Conservation (phyloP, 495 filamentous ascomycete species). For the Aspergillus campestris region DNA sequence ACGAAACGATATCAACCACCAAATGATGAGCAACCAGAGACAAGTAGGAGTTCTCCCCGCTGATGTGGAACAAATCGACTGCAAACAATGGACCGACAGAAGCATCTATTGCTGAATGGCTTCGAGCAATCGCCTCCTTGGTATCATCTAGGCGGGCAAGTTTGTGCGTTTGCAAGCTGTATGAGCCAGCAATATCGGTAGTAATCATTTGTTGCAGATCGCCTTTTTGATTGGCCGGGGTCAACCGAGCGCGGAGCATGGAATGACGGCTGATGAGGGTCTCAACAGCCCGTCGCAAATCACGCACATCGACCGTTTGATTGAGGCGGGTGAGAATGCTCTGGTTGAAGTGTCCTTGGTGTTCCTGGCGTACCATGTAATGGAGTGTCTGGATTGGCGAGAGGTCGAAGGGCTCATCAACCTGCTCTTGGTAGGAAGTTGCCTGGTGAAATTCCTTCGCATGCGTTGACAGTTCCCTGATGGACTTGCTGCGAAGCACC, state of each 20-base stretch:
- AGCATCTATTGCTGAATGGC: conserved; percentile 36
- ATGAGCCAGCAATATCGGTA: conserved; percentile 28
- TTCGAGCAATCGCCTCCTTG: conserved; percentile 25
- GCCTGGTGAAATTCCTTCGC: conserved; percentile 22
- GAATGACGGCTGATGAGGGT: conserved; percentile 55
- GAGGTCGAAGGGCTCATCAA: conserved; percentile 49
- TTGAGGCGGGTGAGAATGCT: conserved; percentile 55
- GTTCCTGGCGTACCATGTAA: conserved; percentile 47
- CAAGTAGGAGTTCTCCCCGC: conserved; percentile 40
- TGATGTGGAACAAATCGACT: conserved; percentile 40
- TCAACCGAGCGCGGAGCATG: conserved; percentile 66
- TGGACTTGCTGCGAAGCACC: conserved; percentile 38
- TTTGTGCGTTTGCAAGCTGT: conserved; percentile 22
- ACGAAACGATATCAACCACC: conserved; percentile 63
- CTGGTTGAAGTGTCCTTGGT: conserved; percentile 65
- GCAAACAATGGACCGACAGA: conserved; percentile 36
- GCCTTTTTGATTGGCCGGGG: conserved; percentile 13
- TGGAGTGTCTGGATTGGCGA: conserved; percentile 67
- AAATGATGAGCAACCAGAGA: conserved; percentile 61
- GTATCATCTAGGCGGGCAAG: conserved; percentile 15
- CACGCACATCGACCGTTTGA: conserved; percentile 33
- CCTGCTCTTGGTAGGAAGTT: conserved; percentile 29
- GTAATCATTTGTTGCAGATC: conserved; percentile 32
- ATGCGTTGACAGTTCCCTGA: conserved; percentile 31
- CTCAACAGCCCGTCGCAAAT: conserved; percentile 46